Evolutionary conservation across 2,329 filamentous ascomycete genomes (phyloP).

Genomic region (Clonostachys chloroleuca): DNA sequence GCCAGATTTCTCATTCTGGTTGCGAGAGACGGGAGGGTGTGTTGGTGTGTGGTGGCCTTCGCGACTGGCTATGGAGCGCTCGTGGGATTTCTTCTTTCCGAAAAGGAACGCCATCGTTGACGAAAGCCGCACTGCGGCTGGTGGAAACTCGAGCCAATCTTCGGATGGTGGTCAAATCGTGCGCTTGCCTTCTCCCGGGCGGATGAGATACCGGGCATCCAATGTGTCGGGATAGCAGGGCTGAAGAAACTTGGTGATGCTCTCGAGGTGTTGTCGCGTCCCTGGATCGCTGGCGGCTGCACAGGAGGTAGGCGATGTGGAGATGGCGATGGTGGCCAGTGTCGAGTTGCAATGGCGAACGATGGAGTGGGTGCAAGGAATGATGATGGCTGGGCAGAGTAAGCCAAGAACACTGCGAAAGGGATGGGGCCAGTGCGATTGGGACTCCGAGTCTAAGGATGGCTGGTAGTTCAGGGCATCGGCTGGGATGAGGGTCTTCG

Average conservation of each 20-base stretch:
- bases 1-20: slow-evolving; percentile 50
- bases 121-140: slow-evolving; percentile 31
- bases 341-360: slow-evolving; percentile 4
- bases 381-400: slow-evolving; percentile 6
- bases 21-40: slow-evolving; percentile 42
- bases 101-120: slow-evolving; percentile 74
- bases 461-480: slow-evolving; percentile 26
- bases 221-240: slow-evolving; percentile 8
- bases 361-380: slow-evolving; percentile 4
- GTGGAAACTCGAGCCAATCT: neutral
- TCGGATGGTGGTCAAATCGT: slow-evolving; percentile 11
- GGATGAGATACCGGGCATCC: neutral
- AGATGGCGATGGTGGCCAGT: no score
- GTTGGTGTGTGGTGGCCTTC: slow-evolving; percentile 46
- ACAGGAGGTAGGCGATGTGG: no score
- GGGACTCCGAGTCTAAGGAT: slow-evolving; percentile 30
- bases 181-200: neutral
- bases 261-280: neutral
- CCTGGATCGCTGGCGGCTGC: neutral
- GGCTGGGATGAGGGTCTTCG: slow-evolving; percentile 3
- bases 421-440: slow-evolving; percentile 3
- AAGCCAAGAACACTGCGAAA: slow-evolving; percentile 6
- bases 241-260: no score
- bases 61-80: slow-evolving; percentile 51
- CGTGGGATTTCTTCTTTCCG: slow-evolving; percentile 75